Evolutionary conservation across 345 rosid species (phyloP).

Genomic region (Psidium friedrichsthalianum): DNA sequence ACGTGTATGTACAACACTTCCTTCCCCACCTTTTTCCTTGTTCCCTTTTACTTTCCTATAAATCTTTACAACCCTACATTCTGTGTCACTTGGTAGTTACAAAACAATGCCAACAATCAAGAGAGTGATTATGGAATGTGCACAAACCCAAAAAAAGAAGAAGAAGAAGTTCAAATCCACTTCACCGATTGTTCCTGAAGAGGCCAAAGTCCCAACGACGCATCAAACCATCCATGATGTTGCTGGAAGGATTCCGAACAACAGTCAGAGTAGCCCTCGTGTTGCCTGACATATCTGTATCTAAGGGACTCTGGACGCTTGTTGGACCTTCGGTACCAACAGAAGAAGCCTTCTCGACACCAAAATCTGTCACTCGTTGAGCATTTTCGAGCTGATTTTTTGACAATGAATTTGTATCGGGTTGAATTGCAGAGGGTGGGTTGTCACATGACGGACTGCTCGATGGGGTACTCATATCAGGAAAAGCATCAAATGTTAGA

Average conservation of each 20-base stretch:
- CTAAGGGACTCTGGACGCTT: neutral
- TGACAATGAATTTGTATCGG: neutral
- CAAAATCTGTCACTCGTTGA: neutral
- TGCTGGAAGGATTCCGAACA: neutral
- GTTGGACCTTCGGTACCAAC: neutral
- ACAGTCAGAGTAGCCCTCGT: constrained; percentile 1
- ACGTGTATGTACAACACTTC: neutral
- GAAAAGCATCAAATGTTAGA: neutral
- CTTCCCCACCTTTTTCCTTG: neutral
- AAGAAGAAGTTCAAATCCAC: neutral
- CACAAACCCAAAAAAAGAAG: neutral
- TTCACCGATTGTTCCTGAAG: neutral
- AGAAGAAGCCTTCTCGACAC: neutral
- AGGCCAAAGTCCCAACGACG: constrained; percentile 6
- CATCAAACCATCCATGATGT: constrained; percentile 3
- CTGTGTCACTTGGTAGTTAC: neutral
- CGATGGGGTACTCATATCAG: neutral
- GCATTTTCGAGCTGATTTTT: neutral
- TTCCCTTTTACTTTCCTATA: neutral
- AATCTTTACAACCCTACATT: neutral
- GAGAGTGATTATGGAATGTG: neutral
- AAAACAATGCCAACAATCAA: neutral
- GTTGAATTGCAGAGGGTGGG: neutral
- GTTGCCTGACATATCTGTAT: neutral
- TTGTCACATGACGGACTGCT: neutral